Base-by-base conservation (phyloP, 2,329 filamentous ascomycete species). In the Fusarium aywerte region DNA sequence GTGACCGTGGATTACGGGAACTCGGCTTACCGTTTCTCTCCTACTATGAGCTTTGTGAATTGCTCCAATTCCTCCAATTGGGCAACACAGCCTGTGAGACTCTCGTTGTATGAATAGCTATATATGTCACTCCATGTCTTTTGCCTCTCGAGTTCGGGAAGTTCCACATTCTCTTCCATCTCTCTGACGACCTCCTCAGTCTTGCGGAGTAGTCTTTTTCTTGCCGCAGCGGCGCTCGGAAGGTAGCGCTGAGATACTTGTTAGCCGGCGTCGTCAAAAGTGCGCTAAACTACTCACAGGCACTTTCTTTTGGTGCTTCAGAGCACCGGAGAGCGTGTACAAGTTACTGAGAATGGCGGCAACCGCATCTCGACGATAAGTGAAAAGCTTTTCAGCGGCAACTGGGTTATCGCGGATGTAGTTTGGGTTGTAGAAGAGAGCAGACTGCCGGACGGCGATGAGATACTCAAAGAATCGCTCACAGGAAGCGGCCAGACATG, bases 391-490 rank as follows among this genome's bases (percentile, higher is more conserved):
- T 57, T 81, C 80, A 1, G 81, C 80, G 12, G 82, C 83, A n/a
- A 81, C 76, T 11, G 82, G 78, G 62, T 84, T 81, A 59, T 84
- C 83, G 47, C 82, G 78, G 52, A 85, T 79, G 64, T 83, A 84
- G 32, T 80, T 81, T 2, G 85, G 83, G 57, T 86, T 83, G 71
- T 87, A 87, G 69, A 86, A 86, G 16, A 88, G 75, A 3, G 84
- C 84, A 4, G 85, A 84, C 69, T 88, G 85, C 8, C 86, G 83
- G 6, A 88, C 81, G 18, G 84, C 80, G 25, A 88, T 82, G 56
- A 87, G 80, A 62, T 87, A 83, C 64, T 88, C 86, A 65, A 88
- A 87, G 77, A 88, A 87, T 5, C 80, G 80, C 72, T 88, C 86
- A 54, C 83, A 86, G 8, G 81, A 79, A 63, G 84, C 82, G 45